These are phyloP conservation scores for Salvia splendens DNA, from an alignment of 257 asterid species.

Conservation along the genomic window DNA sequence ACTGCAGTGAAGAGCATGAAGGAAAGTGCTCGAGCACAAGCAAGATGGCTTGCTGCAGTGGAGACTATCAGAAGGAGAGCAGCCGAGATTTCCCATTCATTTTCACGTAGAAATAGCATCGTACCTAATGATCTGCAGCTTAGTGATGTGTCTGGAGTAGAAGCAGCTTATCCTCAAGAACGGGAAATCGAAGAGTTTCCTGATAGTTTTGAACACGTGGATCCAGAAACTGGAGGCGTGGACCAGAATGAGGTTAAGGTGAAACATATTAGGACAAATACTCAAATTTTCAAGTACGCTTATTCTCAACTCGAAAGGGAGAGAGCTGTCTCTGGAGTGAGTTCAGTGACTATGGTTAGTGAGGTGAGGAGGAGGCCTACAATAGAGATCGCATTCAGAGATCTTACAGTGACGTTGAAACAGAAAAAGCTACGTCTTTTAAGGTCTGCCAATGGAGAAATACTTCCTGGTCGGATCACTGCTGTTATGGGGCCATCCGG, in stretches of 20 bases:
- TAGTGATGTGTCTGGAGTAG: no score
- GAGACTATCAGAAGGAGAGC: conserved; percentile 63
- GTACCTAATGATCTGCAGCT: no score
- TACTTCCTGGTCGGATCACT: conserved; percentile 78
- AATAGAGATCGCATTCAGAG: conserved; percentile 67
- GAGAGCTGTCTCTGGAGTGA: conserved; percentile 63
- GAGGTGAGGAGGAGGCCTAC: conserved; percentile 58
- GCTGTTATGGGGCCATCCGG: conserved; percentile 99
- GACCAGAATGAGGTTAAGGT: conserved; percentile 46
- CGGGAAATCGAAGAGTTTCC: conserved; percentile 51
- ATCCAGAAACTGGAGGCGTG: conserved; percentile 2
- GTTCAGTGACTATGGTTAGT: conserved; percentile 59
- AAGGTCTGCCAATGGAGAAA: conserved; percentile 75
- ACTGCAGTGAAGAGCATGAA: conserved; percentile 71
- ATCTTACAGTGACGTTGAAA: conserved; percentile 75
- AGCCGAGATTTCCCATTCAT: conserved; percentile 53
- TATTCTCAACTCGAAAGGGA: conserved; percentile 86
- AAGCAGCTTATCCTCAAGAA: conserved; percentile 34
- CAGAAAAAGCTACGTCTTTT: conserved; percentile 68
- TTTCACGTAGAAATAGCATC: conserved; percentile 36
- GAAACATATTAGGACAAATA: conserved; percentile 64
- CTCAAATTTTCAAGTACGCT: conserved; percentile 83
- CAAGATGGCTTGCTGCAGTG: conserved; percentile 71
- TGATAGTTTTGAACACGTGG: conserved; percentile 35
- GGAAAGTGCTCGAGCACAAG: conserved; percentile 71